Evolutionary conservation across 176 grass and related monocot species (phyloP).

Genomic region (Zoysia japonica): DNA sequence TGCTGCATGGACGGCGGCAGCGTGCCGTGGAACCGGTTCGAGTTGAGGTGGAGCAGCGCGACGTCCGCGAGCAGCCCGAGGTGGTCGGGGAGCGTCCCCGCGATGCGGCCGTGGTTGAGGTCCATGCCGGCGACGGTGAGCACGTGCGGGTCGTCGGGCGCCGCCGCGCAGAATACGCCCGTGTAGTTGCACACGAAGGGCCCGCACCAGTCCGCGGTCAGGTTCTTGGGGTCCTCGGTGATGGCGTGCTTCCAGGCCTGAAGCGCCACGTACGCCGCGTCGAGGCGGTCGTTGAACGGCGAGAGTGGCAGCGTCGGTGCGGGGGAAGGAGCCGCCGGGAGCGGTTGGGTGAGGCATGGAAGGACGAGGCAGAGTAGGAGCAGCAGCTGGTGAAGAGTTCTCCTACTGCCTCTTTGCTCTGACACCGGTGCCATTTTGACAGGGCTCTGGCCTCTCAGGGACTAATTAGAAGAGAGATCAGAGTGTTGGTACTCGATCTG

Average conservation of each 20-base stretch:
- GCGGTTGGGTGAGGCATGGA: slow-evolving; percentile 45
- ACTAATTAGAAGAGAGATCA: background rate
- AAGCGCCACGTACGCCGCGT: slow-evolving; percentile 63
- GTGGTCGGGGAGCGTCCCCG: slow-evolving; percentile 50
- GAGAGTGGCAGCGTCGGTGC: slow-evolving; percentile 47
- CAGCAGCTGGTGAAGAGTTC: slow-evolving; percentile 33
- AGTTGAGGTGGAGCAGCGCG: slow-evolving; percentile 75
- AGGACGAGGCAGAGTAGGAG: slow-evolving; percentile 41
- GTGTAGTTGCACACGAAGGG: slow-evolving; percentile 78
- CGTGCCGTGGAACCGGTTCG: slow-evolving; percentile 62
- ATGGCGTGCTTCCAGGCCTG: slow-evolving; percentile 78
- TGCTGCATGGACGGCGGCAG: slow-evolving; percentile 56
- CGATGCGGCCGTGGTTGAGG: slow-evolving; percentile 63
- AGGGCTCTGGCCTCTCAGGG: background rate
- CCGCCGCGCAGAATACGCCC: slow-evolving; percentile 66
- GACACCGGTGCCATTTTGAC: slow-evolving; percentile 29
- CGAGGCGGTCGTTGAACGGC: slow-evolving; percentile 74
- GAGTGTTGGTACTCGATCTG: background rate
- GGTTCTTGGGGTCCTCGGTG: slow-evolving; percentile 69
- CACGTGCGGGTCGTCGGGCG: slow-evolving; percentile 62
- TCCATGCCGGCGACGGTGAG: slow-evolving; percentile 76
- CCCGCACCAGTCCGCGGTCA: slow-evolving; percentile 68
- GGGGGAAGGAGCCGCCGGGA: slow-evolving; percentile 41
- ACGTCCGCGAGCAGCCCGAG: slow-evolving; percentile 65
- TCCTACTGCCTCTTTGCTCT: slow-evolving; percentile 17